Conservation (phyloP, 2,329 filamentous ascomycete genomes). For the Ceratocystis cacaofunesta region DNA sequence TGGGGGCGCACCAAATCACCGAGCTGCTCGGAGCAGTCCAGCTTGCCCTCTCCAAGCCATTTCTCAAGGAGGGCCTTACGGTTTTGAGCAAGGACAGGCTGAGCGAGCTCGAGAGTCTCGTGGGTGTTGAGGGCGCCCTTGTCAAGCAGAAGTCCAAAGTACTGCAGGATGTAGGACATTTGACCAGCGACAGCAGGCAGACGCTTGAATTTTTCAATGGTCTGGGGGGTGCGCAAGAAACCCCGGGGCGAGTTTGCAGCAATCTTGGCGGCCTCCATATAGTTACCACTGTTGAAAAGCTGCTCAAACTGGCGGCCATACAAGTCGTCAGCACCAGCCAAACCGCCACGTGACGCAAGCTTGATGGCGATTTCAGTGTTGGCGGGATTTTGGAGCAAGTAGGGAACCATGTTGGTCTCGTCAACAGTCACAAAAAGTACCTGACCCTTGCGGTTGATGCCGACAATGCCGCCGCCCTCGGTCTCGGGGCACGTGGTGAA, state of each 20-base stretch:
- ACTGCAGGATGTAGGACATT: constrained; percentile 89
- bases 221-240: constrained; percentile 85
- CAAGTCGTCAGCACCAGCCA: constrained; percentile 85
- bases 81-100: constrained; percentile 83
- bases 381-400: constrained; percentile 89
- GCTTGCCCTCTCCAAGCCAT: constrained; percentile 92
- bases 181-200: constrained; percentile 67
- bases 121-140: constrained; percentile 87
- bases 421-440: constrained; percentile 89
- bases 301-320: constrained; percentile 90
- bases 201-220: constrained; percentile 90
- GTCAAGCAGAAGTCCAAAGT: constrained; percentile 93
- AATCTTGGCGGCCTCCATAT: constrained; percentile 80
- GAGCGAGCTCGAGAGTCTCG: constrained; percentile 84
- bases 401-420: constrained; percentile 79
- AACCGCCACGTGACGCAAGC: constrained; percentile 81
- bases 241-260: constrained; percentile 92
- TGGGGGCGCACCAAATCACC: constrained; percentile 86
- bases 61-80: constrained; percentile 94
- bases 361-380: constrained; percentile 90
- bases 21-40: constrained; percentile 89
- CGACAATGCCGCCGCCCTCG: constrained; percentile 75
- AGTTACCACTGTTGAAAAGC: constrained; percentile 65
- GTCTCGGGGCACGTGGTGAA: constrained; percentile 82
- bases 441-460: constrained; percentile 95